Base-by-base conservation (phyloP, 306 rosid genomes). In the Castanea crenata region DNA sequence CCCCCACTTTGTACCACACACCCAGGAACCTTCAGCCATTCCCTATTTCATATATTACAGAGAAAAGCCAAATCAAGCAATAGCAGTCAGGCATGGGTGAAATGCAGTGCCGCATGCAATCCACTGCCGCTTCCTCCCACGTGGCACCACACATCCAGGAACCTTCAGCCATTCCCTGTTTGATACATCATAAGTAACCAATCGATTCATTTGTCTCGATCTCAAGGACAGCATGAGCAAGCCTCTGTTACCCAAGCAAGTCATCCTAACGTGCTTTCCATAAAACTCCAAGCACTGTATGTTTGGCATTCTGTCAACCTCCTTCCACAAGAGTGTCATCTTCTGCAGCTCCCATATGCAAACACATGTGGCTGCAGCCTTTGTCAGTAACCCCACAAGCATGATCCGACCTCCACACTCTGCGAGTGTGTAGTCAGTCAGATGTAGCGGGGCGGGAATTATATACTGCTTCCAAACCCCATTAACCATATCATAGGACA, bases 271-370 rank as follows among this genome's bases (percentile, higher is more conserved):
- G 96, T 87, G 94, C 98, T 94, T 94, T 84, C 97, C 98, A 74
- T 94, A 94, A 82, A 90, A 94, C 81, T 94, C 98, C 88, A 94
- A 92, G 98, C 98, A 94, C 98, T 93, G 91, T 75, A 80, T 73
- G 79, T 90, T 94, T 94, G 98, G 98, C 98, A 94, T 94, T 94
- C 98, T 94, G 97, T 94, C 98, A 83, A 94, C 98, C 98, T 94
- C 98, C 96, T 92, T 94, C 98, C 98, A 94, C 83, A 92, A 89
- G 83, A 92, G 91, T 19, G 92, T 94, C 97, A 94, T 94, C 83
- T 86, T 89, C 93, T 94, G 97, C 78, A 92, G 96, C 93, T 94
- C 98, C 98, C 97, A 94, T 83, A 92, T 87, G 87, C 97, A 94
- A 20, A 92, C 94, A 29, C 98, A 94, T 0, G 97, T 90, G 85